Conservation (phyloP, 345 rosid genomes). For the Eucalyptus sp. region DNA sequence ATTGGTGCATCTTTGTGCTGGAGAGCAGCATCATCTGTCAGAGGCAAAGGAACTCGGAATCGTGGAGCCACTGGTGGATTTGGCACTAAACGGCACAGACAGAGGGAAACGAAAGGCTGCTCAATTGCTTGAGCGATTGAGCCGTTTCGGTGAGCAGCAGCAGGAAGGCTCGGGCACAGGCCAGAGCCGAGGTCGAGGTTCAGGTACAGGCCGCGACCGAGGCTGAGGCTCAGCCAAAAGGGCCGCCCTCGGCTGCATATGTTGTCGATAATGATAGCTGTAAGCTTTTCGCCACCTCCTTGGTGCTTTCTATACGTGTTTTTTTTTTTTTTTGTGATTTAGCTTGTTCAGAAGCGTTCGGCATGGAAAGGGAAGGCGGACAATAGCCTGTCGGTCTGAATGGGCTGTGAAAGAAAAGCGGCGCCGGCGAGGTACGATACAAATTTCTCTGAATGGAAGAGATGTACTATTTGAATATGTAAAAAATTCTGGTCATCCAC, state of each 20-base stretch:
- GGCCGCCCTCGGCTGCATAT: neutral
- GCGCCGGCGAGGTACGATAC: neutral
- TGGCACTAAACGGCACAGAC: conserved; percentile 83
- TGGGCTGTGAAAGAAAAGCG: neutral
- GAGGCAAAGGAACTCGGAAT: conserved; percentile 79
- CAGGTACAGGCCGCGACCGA: neutral
- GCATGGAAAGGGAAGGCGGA: neutral
- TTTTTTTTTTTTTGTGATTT: neutral
- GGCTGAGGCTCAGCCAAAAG: neutral
- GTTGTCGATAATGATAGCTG: neutral
- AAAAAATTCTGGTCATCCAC: too few relatives aligned
- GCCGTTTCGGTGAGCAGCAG: conserved; percentile 59
- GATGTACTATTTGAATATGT: neutral
- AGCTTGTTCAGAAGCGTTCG: neutral
- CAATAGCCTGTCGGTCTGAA: neutral
- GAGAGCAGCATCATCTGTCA: conserved; percentile 54
- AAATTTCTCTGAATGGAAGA: neutral
- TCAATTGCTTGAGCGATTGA: conserved; percentile 72
- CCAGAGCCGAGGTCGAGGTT: neutral
- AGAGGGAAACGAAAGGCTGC: conserved; percentile 93
- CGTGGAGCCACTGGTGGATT: conserved; percentile 58
- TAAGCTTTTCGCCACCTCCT: neutral
- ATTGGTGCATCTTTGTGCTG: conserved; percentile 72
- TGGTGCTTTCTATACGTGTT: neutral
- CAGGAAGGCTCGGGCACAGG: conserved; percentile 19